These are phyloP conservation scores for Hemileccinum rubropunctum DNA, from an alignment of 768 basidiomycete genomes.

Conservation along the genomic window DNA sequence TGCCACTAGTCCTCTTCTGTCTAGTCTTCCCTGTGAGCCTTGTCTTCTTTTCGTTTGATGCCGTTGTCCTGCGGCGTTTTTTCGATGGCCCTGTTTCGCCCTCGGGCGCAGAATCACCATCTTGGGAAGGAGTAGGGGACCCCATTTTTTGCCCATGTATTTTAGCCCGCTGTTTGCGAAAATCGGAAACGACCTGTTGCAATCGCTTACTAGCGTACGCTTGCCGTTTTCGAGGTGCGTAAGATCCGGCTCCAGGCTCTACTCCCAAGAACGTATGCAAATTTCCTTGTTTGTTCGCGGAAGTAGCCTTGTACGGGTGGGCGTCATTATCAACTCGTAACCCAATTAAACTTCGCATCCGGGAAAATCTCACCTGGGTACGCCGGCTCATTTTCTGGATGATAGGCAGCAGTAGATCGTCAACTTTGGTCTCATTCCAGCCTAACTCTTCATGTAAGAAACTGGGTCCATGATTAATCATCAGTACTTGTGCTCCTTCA, in stretches of 20 bases:
- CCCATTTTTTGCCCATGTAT: conserved; percentile 12
- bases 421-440: conserved; percentile 81
- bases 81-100: conserved; percentile 25
- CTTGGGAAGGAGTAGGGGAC: conserved; percentile 21
- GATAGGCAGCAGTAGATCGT: conserved; percentile 88
- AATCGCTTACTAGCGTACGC: conserved; percentile 85
- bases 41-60: conserved; percentile 14
- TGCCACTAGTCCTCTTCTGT: neutral
- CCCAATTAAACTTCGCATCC: neutral
- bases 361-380: conserved; percentile 50
- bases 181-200: conserved; percentile 82
- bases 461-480: conserved; percentile 34
- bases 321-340: conserved; percentile 1
- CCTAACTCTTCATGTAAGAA: conserved; percentile 76
- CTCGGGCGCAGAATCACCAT: conserved; percentile 26
- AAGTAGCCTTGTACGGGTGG: conserved; percentile 51
- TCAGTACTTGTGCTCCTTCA: conserved; percentile 12
- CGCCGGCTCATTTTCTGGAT: conserved; percentile 87
- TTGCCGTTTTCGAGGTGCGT: conserved; percentile 76
- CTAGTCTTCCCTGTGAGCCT: conserved; percentile 1
- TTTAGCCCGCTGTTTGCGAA: conserved; percentile 49
- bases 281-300: conserved; percentile 73
- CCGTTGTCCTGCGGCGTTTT: conserved; percentile 32
- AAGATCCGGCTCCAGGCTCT: conserved; percentile 60
- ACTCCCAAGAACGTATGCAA: conserved; percentile 75